Conservation (phyloP, 148 eudicot genomes). For the Silene conica region DNA sequence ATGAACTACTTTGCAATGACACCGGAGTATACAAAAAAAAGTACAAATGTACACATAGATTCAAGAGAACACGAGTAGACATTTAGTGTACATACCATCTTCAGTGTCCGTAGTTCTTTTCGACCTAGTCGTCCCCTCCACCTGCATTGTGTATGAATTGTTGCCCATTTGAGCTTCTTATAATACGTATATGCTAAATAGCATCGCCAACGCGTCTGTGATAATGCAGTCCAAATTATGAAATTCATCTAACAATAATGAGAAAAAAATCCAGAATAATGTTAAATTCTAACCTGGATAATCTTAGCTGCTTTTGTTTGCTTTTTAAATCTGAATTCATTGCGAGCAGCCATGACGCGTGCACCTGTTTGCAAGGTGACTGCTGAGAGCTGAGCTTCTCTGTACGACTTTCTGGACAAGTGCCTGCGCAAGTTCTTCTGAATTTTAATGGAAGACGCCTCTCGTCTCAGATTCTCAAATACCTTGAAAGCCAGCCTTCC, state of each 20-base stretch:
- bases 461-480: slow-evolving; percentile 53
- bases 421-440: slow-evolving; percentile 71
- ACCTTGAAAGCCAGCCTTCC: slow-evolving; percentile 68
- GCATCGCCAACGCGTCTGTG: slow-evolving; percentile 83
- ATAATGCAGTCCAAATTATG: slow-evolving; percentile 18
- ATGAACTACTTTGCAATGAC: background rate
- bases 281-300: slow-evolving; percentile 53
- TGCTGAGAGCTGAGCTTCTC: slow-evolving; percentile 39
- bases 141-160: slow-evolving; percentile 67
- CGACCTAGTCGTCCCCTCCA: slow-evolving; percentile 75
- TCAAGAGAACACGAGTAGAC: background rate
- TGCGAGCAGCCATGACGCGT: slow-evolving; percentile 62
- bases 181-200: slow-evolving; percentile 46
- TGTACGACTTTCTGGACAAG: slow-evolving; percentile 50
- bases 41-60: background rate
- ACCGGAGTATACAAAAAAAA: background rate
- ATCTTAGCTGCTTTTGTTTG: slow-evolving; percentile 55
- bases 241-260: slow-evolving; percentile 9
- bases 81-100: slow-evolving; percentile 55
- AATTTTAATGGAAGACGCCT: slow-evolving; percentile 67
- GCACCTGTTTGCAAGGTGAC: slow-evolving; percentile 64
- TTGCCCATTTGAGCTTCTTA: slow-evolving; percentile 64
- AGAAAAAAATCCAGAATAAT: slow-evolving; percentile 8
- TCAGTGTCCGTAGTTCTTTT: slow-evolving; percentile 63
- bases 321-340: slow-evolving; percentile 59